phyloP scores from a whole-genome alignment of 192 early-diverging fungal species.

The Coemansia sp. region DNA sequence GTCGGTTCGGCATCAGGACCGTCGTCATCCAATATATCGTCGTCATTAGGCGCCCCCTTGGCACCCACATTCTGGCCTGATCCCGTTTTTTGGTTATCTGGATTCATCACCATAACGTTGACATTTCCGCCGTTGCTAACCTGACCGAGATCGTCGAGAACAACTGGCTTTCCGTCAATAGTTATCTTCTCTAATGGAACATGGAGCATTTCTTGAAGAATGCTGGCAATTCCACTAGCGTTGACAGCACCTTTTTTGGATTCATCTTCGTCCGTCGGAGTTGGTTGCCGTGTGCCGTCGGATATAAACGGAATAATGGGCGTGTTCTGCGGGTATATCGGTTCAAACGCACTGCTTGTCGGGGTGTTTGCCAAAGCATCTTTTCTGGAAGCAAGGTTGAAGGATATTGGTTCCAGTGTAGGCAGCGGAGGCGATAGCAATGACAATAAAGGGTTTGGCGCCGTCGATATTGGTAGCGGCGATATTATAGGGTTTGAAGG shows the following conservation, averaged over 20 bases:
- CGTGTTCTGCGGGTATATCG: slow-evolving; percentile 10
- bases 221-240: slow-evolving; percentile 37
- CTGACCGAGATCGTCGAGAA: background rate
- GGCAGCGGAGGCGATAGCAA: background rate
- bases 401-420: background rate
- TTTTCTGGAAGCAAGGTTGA: background rate
- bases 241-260: slow-evolving; percentile 16
- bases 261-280: slow-evolving; percentile 13
- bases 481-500: background rate
- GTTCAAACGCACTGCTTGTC: slow-evolving; percentile 16
- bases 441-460: slow-evolving; percentile 1
- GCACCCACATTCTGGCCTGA: background rate
- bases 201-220: slow-evolving; percentile 40
- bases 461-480: background rate
- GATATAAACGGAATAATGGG: slow-evolving; percentile 46
- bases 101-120: slow-evolving; percentile 6
- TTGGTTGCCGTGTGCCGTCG: slow-evolving; percentile 21
- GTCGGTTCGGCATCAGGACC: slow-evolving; percentile 9
- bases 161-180: slow-evolving; percentile 41
- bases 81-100: background rate
- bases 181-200: slow-evolving; percentile 41
- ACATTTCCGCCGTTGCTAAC: background rate
- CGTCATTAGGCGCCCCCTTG: slow-evolving; percentile 8
- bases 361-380: slow-evolving; percentile 7
- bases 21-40: slow-evolving; percentile 8